Base-by-base conservation (phyloP, 1,139 yeast genomes). In the Nakaseomyces kungkrabaensis region DNA sequence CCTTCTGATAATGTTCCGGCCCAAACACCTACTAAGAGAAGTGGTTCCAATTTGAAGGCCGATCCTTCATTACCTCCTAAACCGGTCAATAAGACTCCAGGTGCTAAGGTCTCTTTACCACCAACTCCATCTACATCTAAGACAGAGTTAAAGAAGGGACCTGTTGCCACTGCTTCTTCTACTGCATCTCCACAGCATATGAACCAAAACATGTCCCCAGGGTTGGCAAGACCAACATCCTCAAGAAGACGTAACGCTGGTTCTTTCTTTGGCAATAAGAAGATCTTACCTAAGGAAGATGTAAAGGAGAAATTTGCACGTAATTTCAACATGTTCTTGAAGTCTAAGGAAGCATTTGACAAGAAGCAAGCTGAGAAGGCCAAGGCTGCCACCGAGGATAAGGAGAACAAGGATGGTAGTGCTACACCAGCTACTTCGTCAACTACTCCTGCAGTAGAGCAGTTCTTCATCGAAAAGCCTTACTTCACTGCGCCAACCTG, bases 401-500 rank as follows among this genome's bases (percentile, higher is more conserved):
- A 51, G 22, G 55, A 54, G n/a, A 29, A 29, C 13, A 41, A 27
- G 9, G 25, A 27, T 5, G 22, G 22, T 17, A 25, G 25, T 4
- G 9, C 10, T 27, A 8, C 34, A 6, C 25, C 44, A 24, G 13
- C 32, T 22, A 6, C 40, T 5, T n/a, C 8, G 4, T 5, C 40
- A 37, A 22, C 40, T 25, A 11, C 29, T 7, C n/a, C 42, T 38
- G 50, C 43, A 11, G 55, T 61, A 59, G 65, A 60, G 50, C 63
- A 59, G 57, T 70, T 76, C 51, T 61, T 68, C 26, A 67, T 79
- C 53, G 92, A 82, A 57, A 78, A 74, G 57, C 81, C 95, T 1
- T 87, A 77, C 65, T 73, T 75, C 45, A 83, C 94, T 0, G 83
- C 88, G 4, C 95, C 96, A 48, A 83, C 92, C 0, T 87, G 96